Percentiles rank a stretch among this genome's conserved stretches.
phyloP scores from a whole-genome alignment of 257 asterid genomes.

The Ajuga chamaepitys region DNA sequence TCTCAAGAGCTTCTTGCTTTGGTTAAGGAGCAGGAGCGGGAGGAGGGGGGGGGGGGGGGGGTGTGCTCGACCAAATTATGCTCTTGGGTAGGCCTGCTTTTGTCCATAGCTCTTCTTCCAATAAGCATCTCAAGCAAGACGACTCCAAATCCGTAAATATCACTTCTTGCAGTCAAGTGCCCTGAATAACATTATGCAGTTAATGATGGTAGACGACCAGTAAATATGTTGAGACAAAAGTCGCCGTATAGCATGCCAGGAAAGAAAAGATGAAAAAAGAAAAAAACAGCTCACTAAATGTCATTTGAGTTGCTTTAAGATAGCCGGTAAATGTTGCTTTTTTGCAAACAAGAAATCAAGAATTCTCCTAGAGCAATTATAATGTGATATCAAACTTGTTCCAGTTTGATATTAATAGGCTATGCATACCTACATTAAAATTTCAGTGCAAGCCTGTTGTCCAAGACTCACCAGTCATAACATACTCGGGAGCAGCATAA shows the following conservation, averaged over 20 bases:
- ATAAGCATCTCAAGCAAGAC: conserved; percentile 85
- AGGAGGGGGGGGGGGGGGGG: too few species aligned
- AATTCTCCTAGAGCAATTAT: not conserved
- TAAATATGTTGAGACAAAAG: not conserved
- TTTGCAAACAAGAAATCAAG: not conserved
- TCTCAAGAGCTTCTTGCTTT: conserved; percentile 57
- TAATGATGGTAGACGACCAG: not conserved
- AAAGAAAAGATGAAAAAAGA: not conserved
- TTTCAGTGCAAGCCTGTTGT: conserved; percentile 3
- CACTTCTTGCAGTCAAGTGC: conserved; percentile 79
- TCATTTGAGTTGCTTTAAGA: too few species aligned
- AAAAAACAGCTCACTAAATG: too few species aligned
- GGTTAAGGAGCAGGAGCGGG: conserved; percentile 56
- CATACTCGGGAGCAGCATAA: conserved; percentile 96
- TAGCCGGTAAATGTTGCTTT: not conserved
- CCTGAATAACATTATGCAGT: conserved; percentile 33
- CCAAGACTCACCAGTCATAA: conserved; percentile 83
- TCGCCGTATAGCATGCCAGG: not conserved
- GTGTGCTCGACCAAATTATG: conserved; percentile 91
- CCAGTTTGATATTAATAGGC: not conserved
- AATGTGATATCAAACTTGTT: not conserved
- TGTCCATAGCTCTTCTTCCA: conserved; percentile 85
- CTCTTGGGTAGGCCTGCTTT: conserved; percentile 80
- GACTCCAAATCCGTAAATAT: conserved; percentile 88
- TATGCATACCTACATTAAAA: not conserved